Evolutionary conservation across 2,329 filamentous ascomycete species (phyloP), one percentile per base, ranked within the genome.

Genomic region (Elsinoe ampelina): DNA sequence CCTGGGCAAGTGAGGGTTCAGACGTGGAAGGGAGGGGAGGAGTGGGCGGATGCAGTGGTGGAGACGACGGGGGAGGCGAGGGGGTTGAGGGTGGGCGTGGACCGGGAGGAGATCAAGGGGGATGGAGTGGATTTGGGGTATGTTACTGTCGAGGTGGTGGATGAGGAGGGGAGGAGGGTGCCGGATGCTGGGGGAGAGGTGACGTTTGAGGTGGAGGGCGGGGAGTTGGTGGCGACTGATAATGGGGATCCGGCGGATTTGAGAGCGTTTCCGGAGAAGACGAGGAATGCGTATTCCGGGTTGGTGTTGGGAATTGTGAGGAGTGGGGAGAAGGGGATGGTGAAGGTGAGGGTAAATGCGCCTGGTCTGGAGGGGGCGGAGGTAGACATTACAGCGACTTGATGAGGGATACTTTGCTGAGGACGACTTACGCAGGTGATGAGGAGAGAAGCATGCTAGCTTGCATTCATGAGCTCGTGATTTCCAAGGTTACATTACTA

Each of bases 241-340:
- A 80, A 80, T 54, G 78, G 78, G 1, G 71, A 79, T 56, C 73
- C 74, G 3, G 66, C 71, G 1, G 75, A 78, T 57, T 67, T 75
- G 61, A 71, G 66, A 1, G 62, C 70, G 1, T 78, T 78, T 61
- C 70, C 72, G 1, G 42, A 42, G 4, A 17, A 35, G 19, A 42
- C n/a, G 5, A 42, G 58, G 36, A 54, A 58, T 8, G 56, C 58
- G n/a, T 60, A 56, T 39, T 58, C 42, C 17, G 57, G 57, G 12
- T 35, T 54, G 17, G 57, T 48, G 20, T 12, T 57, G 38, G 57
- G 22, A 13, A 57, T 54, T 54, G 54, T 54, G 6, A 54, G 50
- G 34, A n/a, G 32, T 20, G 5, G 20, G 2, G 26, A 34, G 50
- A 26, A n/a, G 20, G 50, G 34, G 15, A 36, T 19, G 15, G 13